Evolutionary conservation across 2,329 filamentous ascomycete species (phyloP).

Genomic region (Fusarium armeniacum): DNA sequence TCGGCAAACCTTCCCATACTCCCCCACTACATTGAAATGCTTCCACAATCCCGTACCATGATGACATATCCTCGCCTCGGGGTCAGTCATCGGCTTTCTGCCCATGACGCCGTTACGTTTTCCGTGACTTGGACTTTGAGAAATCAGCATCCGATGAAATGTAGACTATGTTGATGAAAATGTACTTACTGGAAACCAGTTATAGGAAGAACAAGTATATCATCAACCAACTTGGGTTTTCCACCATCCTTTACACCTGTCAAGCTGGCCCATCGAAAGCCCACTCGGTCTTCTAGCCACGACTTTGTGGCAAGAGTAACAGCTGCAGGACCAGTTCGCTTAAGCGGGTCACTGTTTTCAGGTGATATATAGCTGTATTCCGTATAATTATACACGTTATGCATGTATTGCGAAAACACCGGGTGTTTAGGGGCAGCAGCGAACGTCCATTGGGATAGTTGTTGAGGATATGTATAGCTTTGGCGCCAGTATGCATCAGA

Average conservation of each 20-base stretch:
- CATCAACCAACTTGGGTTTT: not conserved
- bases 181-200: conserved; percentile 7
- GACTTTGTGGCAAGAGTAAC: conserved; percentile 10
- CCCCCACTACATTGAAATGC: not conserved
- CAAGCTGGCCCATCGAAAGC: conserved; percentile 11
- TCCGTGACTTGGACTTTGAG: conserved; percentile 7
- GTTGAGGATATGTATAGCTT: conserved; percentile 10
- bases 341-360: conserved; percentile 2
- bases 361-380: not conserved
- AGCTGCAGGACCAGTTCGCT: conserved; percentile 15
- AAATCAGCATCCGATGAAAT: not conserved
- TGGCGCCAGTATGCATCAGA: conserved; percentile 10
- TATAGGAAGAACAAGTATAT: conserved; percentile 5
- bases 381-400: not conserved
- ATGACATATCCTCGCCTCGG: not conserved
- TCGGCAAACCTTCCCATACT: conserved; percentile 13
- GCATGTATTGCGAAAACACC: not conserved
- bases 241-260: conserved; percentile 5
- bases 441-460: conserved; percentile 15
- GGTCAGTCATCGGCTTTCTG: not conserved
- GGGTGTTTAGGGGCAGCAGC: conserved; percentile 6
- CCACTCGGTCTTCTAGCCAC: not conserved
- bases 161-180: no score
- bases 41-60: conserved; percentile 9
- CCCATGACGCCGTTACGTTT: not conserved